phyloP scores from a whole-genome alignment of 345 rosid genomes.

The Sisymbrium altissimum region DNA sequence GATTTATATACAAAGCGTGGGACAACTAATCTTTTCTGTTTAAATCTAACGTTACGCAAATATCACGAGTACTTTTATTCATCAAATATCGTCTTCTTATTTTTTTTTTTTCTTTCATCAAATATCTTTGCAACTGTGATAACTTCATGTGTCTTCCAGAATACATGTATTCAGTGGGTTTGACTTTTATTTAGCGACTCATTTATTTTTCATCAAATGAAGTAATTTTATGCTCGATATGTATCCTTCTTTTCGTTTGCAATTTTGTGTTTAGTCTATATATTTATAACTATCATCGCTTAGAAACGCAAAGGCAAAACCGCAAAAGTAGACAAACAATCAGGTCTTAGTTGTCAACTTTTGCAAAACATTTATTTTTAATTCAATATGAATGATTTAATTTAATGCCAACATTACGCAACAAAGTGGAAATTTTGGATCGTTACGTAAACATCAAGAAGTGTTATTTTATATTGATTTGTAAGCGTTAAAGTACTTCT shows the following conservation, averaged over 20 bases:
- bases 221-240: neutral
- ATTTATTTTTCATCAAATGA: neutral
- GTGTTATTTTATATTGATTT: neutral
- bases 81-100: neutral
- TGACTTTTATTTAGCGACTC: neutral
- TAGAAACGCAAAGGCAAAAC: neutral
- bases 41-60: neutral
- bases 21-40: neutral
- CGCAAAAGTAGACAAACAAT: neutral
- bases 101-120: neutral
- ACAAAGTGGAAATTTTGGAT: neutral
- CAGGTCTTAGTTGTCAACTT: neutral
- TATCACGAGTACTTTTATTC: neutral
- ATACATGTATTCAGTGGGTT: neutral
- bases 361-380: neutral
- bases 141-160: neutral
- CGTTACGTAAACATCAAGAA: neutral
- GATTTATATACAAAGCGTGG: constrained; percentile 1
- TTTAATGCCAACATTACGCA: neutral
- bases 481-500: neutral
- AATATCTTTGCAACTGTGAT: neutral
- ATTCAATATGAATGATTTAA: neutral
- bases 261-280: neutral
- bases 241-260: neutral
- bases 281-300: neutral